Evolutionary conservation across 116 monocot genomes (phyloP).

Genomic region (Zostera marina): DNA sequence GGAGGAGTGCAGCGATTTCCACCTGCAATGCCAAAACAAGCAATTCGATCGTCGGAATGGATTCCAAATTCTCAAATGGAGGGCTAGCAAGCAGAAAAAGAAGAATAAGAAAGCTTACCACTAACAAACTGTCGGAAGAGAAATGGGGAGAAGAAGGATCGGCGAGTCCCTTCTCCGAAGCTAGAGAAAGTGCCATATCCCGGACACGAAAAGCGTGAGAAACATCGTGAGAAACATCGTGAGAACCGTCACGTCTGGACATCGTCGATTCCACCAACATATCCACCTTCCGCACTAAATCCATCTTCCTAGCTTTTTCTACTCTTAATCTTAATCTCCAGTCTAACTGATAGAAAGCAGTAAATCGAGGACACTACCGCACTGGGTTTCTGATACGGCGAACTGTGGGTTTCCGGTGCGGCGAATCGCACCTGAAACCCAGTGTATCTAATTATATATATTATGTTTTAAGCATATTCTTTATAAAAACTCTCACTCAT

Average conservation of each 20-base stretch:
- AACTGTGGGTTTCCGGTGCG: too few relatives aligned
- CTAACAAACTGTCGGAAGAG: slow-evolving; percentile 21
- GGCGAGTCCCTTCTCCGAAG: slow-evolving; percentile 42
- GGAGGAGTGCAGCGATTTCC: slow-evolving; percentile 81
- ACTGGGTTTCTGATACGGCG: too few relatives aligned
- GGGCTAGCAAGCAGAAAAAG: neutral
- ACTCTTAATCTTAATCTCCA: too few relatives aligned
- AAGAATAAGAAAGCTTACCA: slow-evolving; percentile 24
- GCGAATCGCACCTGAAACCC: too few relatives aligned
- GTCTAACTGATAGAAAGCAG: too few relatives aligned
- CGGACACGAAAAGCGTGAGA: slow-evolving; percentile 79
- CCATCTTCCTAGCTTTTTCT: neutral
- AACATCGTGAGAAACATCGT: too few relatives aligned
- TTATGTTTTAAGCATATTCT: too few relatives aligned
- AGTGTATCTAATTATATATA: too few relatives aligned
- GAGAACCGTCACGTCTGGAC: slow-evolving; percentile 77
- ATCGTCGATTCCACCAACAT: slow-evolving; percentile 40
- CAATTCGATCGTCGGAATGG: neutral
- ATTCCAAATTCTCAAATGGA: too few relatives aligned
- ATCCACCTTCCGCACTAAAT: slow-evolving; percentile 36
- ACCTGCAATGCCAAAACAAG: slow-evolving; percentile 39
- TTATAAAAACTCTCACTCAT: too few relatives aligned
- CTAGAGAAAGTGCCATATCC: slow-evolving; percentile 81
- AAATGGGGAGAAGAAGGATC: slow-evolving; percentile 11
- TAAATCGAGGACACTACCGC: too few relatives aligned